Base-by-base conservation (phyloP, 768 basidiomycete species). In the Porpolomopsis calyptriformis region DNA sequence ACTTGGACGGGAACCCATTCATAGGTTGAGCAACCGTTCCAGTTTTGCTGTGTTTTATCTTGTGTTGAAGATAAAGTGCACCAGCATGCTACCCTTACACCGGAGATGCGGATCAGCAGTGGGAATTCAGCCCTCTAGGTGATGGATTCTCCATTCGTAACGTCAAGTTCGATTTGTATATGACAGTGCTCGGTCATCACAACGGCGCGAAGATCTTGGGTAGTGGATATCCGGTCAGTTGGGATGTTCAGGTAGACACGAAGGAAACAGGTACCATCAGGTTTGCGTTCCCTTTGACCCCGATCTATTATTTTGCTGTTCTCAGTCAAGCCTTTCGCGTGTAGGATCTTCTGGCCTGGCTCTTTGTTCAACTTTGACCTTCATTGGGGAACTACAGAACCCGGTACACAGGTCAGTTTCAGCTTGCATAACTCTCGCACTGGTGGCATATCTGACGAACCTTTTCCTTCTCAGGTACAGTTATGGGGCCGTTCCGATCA, bases 31-130 rank as follows among this genome's bases (percentile, higher is more conserved):
- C 7, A 31, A 7, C 29, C 29, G 7, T 14, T 31, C 14, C 29
- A 14, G 7, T 14, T 7, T 7, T 14, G 29, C 7, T 7, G 14
- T 31, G 7, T 14, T 31, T n/a, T n/a, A n/a, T n/a, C n/a, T n/a
- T n/a, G n/a, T 31, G 29, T 14, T 7, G 29, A 31, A 7, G 29
- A 31, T 7, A 7, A 14, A 7, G 29, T 31, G 16, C 19, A 36
- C 25, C 36, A 24, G 39, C 39, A 25, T 37, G 39, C 45, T 38
- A 38, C 36, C 18, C 46, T 19, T 41, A 33, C 39, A 8, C 34
- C 34, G 8, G 14, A 29, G 19, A 41, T 14, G n/a, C 20, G 36
- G 25, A 43, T 43, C 42, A 34, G 27, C 19, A n/a, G 25, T 47
- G 40, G 46, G 40, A 22, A 16, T 40, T 31, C 29, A 31, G 29